Conservation (phyloP, 2,329 filamentous ascomycete species). For the Diaporthe ampelina region DNA sequence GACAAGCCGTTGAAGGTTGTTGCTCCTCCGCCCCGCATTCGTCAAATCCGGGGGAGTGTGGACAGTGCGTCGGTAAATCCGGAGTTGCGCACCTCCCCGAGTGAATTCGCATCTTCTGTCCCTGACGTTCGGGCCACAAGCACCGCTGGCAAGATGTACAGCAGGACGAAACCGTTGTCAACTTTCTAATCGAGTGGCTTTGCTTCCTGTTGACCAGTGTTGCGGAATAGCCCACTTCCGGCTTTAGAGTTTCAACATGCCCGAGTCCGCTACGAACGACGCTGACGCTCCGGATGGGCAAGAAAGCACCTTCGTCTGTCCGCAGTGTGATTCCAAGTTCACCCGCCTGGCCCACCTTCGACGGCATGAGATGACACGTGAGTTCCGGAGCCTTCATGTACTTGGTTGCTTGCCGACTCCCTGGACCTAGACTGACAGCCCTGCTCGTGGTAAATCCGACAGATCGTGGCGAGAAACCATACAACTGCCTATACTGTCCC, state of each 20-base stretch:
- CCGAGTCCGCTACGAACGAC: background rate
- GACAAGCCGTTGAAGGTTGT: background rate
- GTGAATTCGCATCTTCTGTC: too few relatives aligned
- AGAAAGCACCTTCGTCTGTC: background rate
- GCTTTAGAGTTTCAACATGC: background rate
- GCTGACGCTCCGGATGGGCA: background rate
- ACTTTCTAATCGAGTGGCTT: background rate
- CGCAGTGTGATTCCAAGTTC: background rate
- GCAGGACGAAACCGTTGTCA: background rate
- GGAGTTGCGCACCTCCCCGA: background rate
- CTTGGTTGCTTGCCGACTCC: background rate
- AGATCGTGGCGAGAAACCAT: background rate
- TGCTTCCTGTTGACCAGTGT: background rate
- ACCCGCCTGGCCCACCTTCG: background rate
- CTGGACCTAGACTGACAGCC: background rate
- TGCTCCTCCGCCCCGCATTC: background rate
- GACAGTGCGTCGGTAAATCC: background rate
- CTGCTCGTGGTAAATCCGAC: too few relatives aligned
- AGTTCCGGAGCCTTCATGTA: background rate
- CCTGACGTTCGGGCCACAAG: too few relatives aligned
- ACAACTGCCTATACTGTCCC: constrained; percentile 4
- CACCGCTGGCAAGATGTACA: background rate
- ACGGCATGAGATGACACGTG: constrained; percentile 3
- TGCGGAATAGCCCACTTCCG: background rate
- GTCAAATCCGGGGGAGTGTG: background rate